Percentiles rank a stretch among this genome's conserved stretches.
Conservation (phyloP, 768 basidiomycete genomes). For the Psilocybe sp. region DNA sequence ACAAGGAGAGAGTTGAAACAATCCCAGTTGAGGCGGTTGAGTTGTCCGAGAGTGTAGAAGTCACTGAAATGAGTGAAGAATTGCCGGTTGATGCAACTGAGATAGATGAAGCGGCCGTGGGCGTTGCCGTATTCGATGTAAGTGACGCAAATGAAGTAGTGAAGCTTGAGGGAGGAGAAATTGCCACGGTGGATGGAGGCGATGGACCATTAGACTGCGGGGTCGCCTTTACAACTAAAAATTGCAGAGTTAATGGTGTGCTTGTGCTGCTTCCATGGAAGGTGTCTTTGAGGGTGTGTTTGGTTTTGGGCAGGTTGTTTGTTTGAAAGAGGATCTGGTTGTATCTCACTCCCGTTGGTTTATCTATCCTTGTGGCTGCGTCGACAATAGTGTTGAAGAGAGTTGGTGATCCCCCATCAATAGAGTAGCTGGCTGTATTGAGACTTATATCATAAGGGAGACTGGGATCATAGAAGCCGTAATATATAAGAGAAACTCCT, state of each 20-base stretch:
- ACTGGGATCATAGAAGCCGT: neutral
- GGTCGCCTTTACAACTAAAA: neutral
- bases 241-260: conserved; percentile 1
- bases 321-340: conserved; percentile 1
- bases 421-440: neutral
- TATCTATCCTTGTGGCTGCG: neutral
- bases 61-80: too few species aligned
- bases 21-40: too few species aligned
- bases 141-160: too few species aligned
- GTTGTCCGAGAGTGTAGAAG: too few species aligned
- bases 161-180: too few species aligned
- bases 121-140: too few species aligned
- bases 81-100: too few species aligned
- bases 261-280: neutral
- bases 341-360: neutral
- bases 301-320: neutral
- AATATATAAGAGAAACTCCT: conserved; percentile 1
- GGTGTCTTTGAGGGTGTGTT: neutral
- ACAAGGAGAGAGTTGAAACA: too few species aligned
- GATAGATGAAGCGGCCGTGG: too few species aligned
- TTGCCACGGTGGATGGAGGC: too few species aligned
- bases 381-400: neutral
- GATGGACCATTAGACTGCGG: too few species aligned
- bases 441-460: neutral
- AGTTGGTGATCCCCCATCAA: neutral